Conservation (phyloP, 2,329 filamentous ascomycete genomes). For the Ceratocystis variospora region DNA sequence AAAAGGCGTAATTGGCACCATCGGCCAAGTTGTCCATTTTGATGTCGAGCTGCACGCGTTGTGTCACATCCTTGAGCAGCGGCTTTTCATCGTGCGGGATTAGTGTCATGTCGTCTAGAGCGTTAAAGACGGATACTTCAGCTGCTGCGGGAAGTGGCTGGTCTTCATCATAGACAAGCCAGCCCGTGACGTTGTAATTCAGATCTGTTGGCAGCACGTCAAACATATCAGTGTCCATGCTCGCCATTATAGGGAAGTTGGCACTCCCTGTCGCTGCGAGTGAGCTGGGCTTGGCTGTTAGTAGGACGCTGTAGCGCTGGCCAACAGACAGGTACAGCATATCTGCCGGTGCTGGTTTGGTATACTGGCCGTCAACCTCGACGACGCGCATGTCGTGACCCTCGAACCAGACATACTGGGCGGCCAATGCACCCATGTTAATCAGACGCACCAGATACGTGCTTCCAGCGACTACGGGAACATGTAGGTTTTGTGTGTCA, state of each 20-base stretch:
- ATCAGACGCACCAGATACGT: conserved; percentile 61
- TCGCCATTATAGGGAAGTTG: conserved; percentile 55
- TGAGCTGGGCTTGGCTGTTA: conserved; percentile 40
- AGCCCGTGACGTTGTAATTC: conserved; percentile 55
- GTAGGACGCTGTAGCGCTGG: conserved; percentile 49
- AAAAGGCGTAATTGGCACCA: conserved; percentile 48
- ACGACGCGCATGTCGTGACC: conserved; percentile 54
- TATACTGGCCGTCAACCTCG: conserved; percentile 61
- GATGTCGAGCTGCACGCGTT: conserved; percentile 48
- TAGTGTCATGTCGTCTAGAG: conserved; percentile 59
- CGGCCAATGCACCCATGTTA: conserved; percentile 59
- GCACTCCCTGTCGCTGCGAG: conserved; percentile 28
- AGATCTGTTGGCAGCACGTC: conserved; percentile 51
- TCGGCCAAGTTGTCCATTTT: conserved; percentile 49
- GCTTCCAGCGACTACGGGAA: conserved; percentile 49
- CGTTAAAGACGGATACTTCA: conserved; percentile 44
- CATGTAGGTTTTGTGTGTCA: conserved; percentile 47
- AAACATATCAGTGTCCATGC: conserved; percentile 55
- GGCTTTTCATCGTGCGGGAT: conserved; percentile 52
- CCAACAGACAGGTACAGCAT: conserved; percentile 54
- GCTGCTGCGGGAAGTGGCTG: conserved; percentile 38
- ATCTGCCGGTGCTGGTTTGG: conserved; percentile 43
- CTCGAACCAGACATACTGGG: conserved; percentile 53
- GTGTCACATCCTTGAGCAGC: conserved; percentile 47
- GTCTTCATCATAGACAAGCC: conserved; percentile 43